Conservation (phyloP, 495 filamentous ascomycete genomes). For the Annulohypoxylon moriforme region DNA sequence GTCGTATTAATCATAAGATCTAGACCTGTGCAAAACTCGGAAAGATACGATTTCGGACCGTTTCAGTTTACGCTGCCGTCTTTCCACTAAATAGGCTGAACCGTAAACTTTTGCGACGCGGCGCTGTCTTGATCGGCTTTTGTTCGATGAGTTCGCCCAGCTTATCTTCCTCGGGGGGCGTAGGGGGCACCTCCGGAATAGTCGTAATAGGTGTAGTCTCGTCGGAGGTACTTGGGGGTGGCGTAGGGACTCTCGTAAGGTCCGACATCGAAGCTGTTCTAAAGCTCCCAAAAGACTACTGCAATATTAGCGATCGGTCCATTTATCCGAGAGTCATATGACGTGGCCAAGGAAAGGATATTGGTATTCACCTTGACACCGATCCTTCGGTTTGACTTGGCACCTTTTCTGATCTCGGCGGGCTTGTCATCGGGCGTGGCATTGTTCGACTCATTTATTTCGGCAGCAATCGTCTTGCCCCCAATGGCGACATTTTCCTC, state of each 20-base stretch:
- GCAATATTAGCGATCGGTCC: slow-evolving; percentile 30
- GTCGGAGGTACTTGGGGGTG: slow-evolving; percentile 43
- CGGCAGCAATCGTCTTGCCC: slow-evolving; percentile 74
- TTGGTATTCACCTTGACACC: slow-evolving; percentile 42
- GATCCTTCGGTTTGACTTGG: slow-evolving; percentile 44
- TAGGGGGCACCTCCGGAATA: slow-evolving; percentile 48
- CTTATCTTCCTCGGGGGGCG: slow-evolving; percentile 47
- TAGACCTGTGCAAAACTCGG: background rate
- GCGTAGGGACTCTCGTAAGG: slow-evolving; percentile 41
- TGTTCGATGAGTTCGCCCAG: slow-evolving; percentile 37
- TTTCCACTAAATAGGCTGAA: slow-evolving; percentile 46
- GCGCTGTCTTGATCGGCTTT: slow-evolving; percentile 38
- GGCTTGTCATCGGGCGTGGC: slow-evolving; percentile 37
- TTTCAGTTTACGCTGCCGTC: slow-evolving; percentile 11
- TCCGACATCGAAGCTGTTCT: slow-evolving; percentile 42
- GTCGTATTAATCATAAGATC: background rate
- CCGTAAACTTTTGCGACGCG: slow-evolving; percentile 45
- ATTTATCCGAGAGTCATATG: slow-evolving; percentile 9
- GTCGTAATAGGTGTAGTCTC: slow-evolving; percentile 46
- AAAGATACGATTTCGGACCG: background rate
- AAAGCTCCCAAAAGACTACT: slow-evolving; percentile 46
- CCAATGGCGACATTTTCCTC: slow-evolving; percentile 79
- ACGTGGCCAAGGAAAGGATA: slow-evolving; percentile 10
- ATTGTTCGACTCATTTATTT: slow-evolving; percentile 68
- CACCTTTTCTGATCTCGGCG: slow-evolving; percentile 38